Percentiles rank a stretch among this genome's conserved stretches.
Evolutionary conservation across 2,329 filamentous ascomycete genomes (phyloP).

Genomic region (Hypoxylon sp.): DNA sequence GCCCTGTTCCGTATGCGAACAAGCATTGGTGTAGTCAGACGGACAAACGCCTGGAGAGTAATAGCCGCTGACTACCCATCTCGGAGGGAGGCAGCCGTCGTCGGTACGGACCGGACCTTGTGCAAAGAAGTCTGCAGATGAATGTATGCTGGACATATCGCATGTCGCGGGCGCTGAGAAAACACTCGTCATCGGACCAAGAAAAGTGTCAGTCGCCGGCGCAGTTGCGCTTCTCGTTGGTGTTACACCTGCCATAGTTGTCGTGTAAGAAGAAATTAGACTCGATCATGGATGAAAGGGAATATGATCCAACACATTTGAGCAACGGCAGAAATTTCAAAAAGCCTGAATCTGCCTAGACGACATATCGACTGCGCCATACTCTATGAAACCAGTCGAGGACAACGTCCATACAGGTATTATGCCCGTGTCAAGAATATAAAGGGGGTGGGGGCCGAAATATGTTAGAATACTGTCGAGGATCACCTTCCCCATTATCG

Average conservation of each 20-base stretch:
- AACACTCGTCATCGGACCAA: slow-evolving; percentile 21
- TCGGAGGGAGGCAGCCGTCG: slow-evolving; percentile 10
- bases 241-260: not conserved
- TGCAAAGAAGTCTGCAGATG: not conserved
- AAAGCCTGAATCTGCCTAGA: no score
- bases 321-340: no score
- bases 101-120: not conserved
- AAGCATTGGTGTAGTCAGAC: slow-evolving; percentile 7
- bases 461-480: no score
- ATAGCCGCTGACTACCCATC: slow-evolving; percentile 16
- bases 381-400: no score
- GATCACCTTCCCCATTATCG: no score
- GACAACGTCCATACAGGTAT: no score
- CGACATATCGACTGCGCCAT: no score
- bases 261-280: not conserved
- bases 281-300: not conserved
- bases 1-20: not conserved
- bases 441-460: no score
- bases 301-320: no score
- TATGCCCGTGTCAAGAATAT: no score
- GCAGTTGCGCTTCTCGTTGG: not conserved
- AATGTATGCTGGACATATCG: not conserved
- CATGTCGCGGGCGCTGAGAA: slow-evolving; percentile 12
- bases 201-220: not conserved
- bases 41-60: slow-evolving; percentile 21